Evolutionary conservation across 495 filamentous ascomycete species (phyloP), one percentile per base, ranked within the genome.

Genomic region (Daldinia decipiens): DNA sequence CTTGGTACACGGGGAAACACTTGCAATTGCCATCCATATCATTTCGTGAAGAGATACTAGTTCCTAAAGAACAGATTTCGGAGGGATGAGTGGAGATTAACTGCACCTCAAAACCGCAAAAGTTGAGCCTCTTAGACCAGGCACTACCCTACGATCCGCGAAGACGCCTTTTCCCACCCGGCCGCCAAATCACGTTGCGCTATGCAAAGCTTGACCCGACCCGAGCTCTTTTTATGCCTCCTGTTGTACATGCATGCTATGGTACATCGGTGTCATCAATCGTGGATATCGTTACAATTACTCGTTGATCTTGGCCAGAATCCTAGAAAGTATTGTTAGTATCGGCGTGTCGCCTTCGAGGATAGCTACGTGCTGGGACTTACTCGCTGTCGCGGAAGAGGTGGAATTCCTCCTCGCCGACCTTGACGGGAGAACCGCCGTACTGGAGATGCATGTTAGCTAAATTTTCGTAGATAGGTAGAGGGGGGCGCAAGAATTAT

Each of bases 371-470:
- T 19, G 27, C 5, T 38, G 5, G 19, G 58, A 88, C 92, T 78
- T 89, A 98, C 95, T 99, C 95, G 82, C 93, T 90, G 81, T 99
- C 95, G 73, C 95, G 86, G 90, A 96, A 99, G 62, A 99, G 90
- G 67, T 90, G 89, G 83, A 88, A 98, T 85, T 98, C 95, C 69
- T 98, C 93, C 70, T 98, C 94, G 68, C 95, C 95, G 73, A 98
- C 93, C 88, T 98, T 98, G 80, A 99, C 87, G 59, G 96, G 91
- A 78, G 91, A 94, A 62, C 95, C 95, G 80, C 95, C 95, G 78
- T 91, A 99, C 95, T 99, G 71, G 67, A 70, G 24, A 24, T 7
- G 43, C 15, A 32, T 54, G 76, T 84, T 73, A 84, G 79, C 74
- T 38, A 64, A 36, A 51, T 24, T 40, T 31, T 6, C 9, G n/a